Conservation (phyloP, 164 flowering plant species). For the Stephania japonica region DNA sequence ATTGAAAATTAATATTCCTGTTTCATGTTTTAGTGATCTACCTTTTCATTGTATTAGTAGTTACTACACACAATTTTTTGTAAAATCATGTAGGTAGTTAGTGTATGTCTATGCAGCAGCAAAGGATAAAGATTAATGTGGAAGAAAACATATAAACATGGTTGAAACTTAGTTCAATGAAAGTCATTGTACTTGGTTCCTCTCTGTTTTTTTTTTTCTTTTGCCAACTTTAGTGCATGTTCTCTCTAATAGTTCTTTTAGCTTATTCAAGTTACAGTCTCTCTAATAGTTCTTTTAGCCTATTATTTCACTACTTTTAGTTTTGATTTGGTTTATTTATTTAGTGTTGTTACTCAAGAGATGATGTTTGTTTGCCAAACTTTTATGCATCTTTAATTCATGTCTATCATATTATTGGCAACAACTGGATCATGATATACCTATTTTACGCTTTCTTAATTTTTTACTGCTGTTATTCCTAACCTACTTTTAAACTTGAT, state of each 20-base stretch:
- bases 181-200: background rate
- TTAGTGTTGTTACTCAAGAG: too few relatives aligned
- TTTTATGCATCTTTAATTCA: too few relatives aligned
- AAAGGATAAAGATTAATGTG: conserved; percentile 1
- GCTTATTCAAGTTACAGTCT: background rate
- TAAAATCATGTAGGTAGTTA: conserved; percentile 11
- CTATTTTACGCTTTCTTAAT: too few relatives aligned
- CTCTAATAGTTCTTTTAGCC: too few relatives aligned
- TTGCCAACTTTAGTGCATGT: background rate
- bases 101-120: background rate
- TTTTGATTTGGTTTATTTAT: too few relatives aligned
- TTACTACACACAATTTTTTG: conserved; percentile 8
- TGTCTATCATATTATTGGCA: too few relatives aligned
- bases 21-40: conserved; percentile 1
- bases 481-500: too few relatives aligned
- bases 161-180: background rate
- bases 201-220: background rate
- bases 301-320: too few relatives aligned
- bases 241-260: background rate
- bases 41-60: conserved; percentile 3
- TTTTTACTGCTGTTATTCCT: too few relatives aligned
- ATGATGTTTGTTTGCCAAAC: too few relatives aligned
- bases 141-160: background rate
- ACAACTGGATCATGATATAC: too few relatives aligned
- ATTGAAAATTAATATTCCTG: background rate